phyloP scores from a whole-genome alignment of 495 filamentous ascomycete species.

The Chaetomium fimeti region DNA sequence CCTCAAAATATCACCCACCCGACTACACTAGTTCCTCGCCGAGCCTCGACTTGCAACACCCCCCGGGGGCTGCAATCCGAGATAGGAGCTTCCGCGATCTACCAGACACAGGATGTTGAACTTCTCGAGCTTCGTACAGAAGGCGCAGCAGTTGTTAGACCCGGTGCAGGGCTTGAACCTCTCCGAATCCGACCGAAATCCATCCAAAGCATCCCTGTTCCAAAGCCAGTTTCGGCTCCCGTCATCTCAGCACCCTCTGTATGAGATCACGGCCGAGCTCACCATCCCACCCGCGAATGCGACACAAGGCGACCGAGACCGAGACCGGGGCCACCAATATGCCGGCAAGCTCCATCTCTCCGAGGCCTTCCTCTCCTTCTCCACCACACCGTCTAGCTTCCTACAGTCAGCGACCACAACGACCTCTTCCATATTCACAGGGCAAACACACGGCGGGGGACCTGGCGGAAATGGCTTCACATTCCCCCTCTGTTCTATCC shows the following conservation, averaged over 20 bases:
- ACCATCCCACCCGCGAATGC: conserved; percentile 68
- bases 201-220: conserved; percentile 89
- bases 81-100: not conserved
- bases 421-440: conserved; percentile 75
- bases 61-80: conserved; percentile 10
- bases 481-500: conserved; percentile 86
- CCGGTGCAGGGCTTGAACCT: conserved; percentile 67
- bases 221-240: conserved; percentile 95
- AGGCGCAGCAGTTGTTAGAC: conserved; percentile 88
- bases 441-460: conserved; percentile 83
- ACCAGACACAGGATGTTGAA: conserved; percentile 47
- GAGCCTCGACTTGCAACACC: conserved; percentile 1
- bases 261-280: conserved; percentile 94
- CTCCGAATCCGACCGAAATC: conserved; percentile 67
- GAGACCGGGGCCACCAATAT: conserved; percentile 76
- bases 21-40: not conserved
- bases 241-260: conserved; percentile 82
- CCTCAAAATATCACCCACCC: not conserved
- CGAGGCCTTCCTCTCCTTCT: conserved; percentile 93
- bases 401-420: conserved; percentile 69
- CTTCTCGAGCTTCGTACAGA: conserved; percentile 85
- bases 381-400: conserved; percentile 87
- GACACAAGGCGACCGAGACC: conserved; percentile 60
- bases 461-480: conserved; percentile 97
- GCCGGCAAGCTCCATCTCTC: conserved; percentile 91